Percentiles rank a stretch among this genome's conserved stretches.
phyloP scores from a whole-genome alignment of 305 asterid genomes.

The Andrographis paniculata region DNA sequence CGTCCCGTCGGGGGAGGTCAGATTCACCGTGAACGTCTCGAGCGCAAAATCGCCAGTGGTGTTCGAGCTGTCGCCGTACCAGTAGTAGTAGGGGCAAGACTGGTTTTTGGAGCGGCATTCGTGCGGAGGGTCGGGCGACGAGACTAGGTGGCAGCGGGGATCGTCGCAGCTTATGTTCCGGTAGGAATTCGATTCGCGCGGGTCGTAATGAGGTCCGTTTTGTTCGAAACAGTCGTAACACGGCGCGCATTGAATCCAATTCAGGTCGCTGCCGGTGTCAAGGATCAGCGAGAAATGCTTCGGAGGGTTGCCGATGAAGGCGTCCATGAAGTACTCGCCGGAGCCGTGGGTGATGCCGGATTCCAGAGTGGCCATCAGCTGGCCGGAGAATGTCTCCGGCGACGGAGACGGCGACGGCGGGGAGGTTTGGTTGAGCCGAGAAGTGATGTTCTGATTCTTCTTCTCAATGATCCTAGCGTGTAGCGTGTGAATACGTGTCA shows the following conservation, averaged over 20 bases:
- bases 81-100: constrained; percentile 77
- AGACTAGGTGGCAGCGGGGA: constrained; percentile 57
- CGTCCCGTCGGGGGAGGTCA: constrained; percentile 38
- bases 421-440: constrained; percentile 28
- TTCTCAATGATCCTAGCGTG: constrained; percentile 51
- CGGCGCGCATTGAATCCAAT: constrained; percentile 89
- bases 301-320: constrained; percentile 86
- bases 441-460: constrained; percentile 41
- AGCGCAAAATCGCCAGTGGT: constrained; percentile 84
- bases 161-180: constrained; percentile 59
- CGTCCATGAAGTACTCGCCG: constrained; percentile 93
- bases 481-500: constrained; percentile 61
- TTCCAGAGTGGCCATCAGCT: constrained; percentile 65
- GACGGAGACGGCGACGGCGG: constrained; percentile 12
- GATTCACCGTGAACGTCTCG: constrained; percentile 80
- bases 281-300: constrained; percentile 76
- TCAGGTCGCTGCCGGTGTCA: constrained; percentile 91
- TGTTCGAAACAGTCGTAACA: constrained; percentile 86
- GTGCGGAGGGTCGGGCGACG: constrained; percentile 63
- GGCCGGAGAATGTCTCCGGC: constrained; percentile 39
- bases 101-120: constrained; percentile 37
- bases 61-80: constrained; percentile 96
- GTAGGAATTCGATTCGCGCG: constrained; percentile 44
- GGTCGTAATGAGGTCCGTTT: constrained; percentile 60
- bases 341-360: constrained; percentile 90